These are phyloP conservation scores for Pseudotsuga menziesii DNA, from an alignment of 75 land plant genomes.

Conservation along the genomic window DNA sequence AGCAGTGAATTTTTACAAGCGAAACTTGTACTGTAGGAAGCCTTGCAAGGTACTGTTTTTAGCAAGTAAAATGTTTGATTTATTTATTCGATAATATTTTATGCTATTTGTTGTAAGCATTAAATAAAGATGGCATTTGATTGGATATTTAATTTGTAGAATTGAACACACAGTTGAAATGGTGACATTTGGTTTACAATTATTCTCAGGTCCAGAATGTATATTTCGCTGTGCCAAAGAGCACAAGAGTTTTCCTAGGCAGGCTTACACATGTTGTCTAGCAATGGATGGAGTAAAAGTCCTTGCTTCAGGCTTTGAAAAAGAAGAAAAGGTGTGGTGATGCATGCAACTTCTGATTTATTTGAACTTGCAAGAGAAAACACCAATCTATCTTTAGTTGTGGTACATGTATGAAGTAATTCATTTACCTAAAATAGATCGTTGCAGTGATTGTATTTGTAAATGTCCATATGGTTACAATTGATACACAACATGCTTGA, in stretches of 20 bases:
- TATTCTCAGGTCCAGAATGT: slow-evolving; percentile 78
- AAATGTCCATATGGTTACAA: neutral
- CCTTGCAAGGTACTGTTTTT: neutral
- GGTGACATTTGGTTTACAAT: neutral
- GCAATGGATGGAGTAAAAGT: slow-evolving; percentile 87
- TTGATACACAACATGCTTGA: neutral
- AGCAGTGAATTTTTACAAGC: too few species aligned
- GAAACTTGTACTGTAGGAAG: neutral
- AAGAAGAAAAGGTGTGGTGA: slow-evolving; percentile 53
- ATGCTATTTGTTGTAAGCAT: neutral
- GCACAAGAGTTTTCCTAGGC: slow-evolving; percentile 56
- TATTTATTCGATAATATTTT: neutral
- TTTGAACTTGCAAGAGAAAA: neutral
- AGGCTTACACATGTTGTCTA: slow-evolving; percentile 79
- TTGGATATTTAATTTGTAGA: neutral
- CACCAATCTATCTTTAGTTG: neutral
- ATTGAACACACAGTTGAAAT: neutral
- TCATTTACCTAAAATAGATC: neutral
- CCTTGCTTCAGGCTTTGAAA: slow-evolving; percentile 86
- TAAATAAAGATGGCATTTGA: neutral
- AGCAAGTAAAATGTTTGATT: neutral
- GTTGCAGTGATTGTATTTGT: neutral
- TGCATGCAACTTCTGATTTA: neutral
- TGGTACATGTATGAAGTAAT: neutral
- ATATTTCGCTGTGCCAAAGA: slow-evolving; percentile 82